These are phyloP conservation scores for Xylaria sp. DNA, from an alignment of 2,329 filamentous ascomycete genomes.

Conservation along the genomic window DNA sequence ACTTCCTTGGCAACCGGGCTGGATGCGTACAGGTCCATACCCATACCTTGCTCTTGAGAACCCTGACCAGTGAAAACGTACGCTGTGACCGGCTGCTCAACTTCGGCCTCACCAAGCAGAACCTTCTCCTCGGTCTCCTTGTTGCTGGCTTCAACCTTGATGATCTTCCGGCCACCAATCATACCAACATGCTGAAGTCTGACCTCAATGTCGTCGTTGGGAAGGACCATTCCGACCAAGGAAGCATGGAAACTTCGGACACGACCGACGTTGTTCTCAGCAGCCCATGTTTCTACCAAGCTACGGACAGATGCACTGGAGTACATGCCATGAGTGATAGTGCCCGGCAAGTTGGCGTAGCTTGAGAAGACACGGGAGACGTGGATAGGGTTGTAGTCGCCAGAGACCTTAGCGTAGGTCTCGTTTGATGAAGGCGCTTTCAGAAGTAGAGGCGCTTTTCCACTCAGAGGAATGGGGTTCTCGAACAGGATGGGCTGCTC, in stretches of 20 bases:
- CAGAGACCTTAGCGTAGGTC: conserved; percentile 94
- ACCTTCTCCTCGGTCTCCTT: conserved; percentile 96
- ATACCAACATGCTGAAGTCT: conserved; percentile 96
- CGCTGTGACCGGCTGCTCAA: conserved; percentile 92
- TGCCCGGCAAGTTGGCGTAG: conserved; percentile 92
- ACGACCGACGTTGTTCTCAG: conserved; percentile 95
- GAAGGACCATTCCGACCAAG: conserved; percentile 96
- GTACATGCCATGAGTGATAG: conserved; percentile 99
- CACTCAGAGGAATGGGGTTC: conserved; percentile 91
- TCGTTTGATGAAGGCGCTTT: conserved; percentile 95
- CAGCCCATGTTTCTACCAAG: conserved; percentile 96
- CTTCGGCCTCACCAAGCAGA: conserved; percentile 87
- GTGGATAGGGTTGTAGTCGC: conserved; percentile 98
- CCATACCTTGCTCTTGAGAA: conserved; percentile 98
- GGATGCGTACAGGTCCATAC: conserved; percentile 95
- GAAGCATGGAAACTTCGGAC: conserved; percentile 96
- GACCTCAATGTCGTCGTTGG: conserved; percentile 91
- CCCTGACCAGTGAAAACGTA: conserved; percentile 99
- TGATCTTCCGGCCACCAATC: conserved; percentile 97
- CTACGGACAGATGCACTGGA: conserved; percentile 94
- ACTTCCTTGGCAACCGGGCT: conserved; percentile 93
- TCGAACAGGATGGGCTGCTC: conserved; percentile 97
- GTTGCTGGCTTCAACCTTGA: conserved; percentile 96
- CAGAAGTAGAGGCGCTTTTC: conserved; percentile 80
- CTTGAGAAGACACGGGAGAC: conserved; percentile 94